These are phyloP conservation scores for Epithemia pelagica DNA, from an alignment of 108 stramenopile genomes.

Conservation along the genomic window DNA sequence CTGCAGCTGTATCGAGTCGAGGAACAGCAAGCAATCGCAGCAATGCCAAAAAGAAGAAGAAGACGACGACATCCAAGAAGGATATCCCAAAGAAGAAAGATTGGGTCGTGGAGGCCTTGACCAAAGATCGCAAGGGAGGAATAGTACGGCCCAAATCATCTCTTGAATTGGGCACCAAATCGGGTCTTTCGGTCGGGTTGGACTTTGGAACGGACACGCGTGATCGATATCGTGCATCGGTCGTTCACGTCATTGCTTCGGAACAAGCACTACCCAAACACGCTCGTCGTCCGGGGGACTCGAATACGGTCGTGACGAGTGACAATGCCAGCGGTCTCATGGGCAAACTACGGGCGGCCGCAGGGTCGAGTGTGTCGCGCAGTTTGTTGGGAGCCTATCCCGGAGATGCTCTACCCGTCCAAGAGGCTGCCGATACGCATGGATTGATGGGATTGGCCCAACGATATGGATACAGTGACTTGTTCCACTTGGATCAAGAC, in stretches of 20 bases:
- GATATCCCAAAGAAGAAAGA: not conserved
- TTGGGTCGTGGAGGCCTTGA: conserved; percentile 9
- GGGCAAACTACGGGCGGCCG: conserved; percentile 53
- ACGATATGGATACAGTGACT: conserved; percentile 75
- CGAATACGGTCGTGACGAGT: conserved; percentile 18
- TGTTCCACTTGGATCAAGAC: conserved; percentile 35
- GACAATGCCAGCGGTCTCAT: conserved; percentile 52
- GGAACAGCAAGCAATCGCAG: not conserved
- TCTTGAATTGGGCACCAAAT: not conserved
- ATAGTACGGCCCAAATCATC: not conserved
- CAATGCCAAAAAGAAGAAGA: not conserved
- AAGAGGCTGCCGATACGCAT: conserved; percentile 46
- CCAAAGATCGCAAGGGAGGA: not conserved
- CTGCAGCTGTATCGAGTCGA: not conserved
- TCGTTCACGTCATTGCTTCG: not conserved
- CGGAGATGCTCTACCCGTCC: conserved; percentile 61
- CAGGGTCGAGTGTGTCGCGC: conserved; percentile 41
- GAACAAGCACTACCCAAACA: not conserved
- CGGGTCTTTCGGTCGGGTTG: not conserved
- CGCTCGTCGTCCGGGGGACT: not conserved
- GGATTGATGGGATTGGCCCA: conserved; percentile 51
- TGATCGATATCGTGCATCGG: not conserved
- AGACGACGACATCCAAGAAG: not conserved
- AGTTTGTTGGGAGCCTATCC: conserved; percentile 72
- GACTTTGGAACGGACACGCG: not conserved